These are phyloP conservation scores for Fistulina hepatica DNA, from an alignment of 1,284 basidiomycete genomes.

Conservation along the genomic window DNA sequence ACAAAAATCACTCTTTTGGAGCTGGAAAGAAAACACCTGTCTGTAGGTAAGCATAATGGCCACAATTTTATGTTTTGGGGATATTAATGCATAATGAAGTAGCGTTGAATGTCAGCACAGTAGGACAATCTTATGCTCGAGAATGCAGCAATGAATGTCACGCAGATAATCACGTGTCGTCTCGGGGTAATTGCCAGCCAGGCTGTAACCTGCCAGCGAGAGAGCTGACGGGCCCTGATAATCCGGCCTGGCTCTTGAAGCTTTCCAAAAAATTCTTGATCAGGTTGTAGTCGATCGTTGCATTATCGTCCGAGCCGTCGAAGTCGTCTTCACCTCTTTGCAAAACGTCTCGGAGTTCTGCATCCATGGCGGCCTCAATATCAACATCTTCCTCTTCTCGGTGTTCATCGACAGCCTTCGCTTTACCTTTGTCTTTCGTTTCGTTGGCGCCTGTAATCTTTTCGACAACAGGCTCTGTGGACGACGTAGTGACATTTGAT, in stretches of 20 bases:
- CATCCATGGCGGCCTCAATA: constrained; percentile 75
- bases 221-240: constrained; percentile 82
- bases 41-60: too few relatives aligned
- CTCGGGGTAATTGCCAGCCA: constrained; percentile 61
- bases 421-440: constrained; percentile 28
- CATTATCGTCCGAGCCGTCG: constrained; percentile 36
- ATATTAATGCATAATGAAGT: too few relatives aligned
- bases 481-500: too few relatives aligned
- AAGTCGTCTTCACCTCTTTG: constrained; percentile 44
- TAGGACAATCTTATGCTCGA: too few relatives aligned
- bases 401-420: constrained; percentile 21
- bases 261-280: constrained; percentile 95
- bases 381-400: constrained; percentile 47
- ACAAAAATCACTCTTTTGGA: too few relatives aligned
- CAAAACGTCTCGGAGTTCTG: constrained; percentile 63
- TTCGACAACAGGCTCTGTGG: constrained; percentile 1
- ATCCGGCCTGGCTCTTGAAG: constrained; percentile 79
- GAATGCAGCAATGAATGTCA: too few relatives aligned
- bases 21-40: too few relatives aligned
- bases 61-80: too few relatives aligned
- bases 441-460: constrained; percentile 1
- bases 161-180: constrained; percentile 37
- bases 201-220: constrained; percentile 73
- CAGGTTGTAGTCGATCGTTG: constrained; percentile 67
- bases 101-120: too few relatives aligned